A percentile compares a stretch with the other conserved stretches of the same genome.
Conservation (phyloP, 2,329 filamentous ascomycete species). For the Chrysoporthe puriensis region DNA sequence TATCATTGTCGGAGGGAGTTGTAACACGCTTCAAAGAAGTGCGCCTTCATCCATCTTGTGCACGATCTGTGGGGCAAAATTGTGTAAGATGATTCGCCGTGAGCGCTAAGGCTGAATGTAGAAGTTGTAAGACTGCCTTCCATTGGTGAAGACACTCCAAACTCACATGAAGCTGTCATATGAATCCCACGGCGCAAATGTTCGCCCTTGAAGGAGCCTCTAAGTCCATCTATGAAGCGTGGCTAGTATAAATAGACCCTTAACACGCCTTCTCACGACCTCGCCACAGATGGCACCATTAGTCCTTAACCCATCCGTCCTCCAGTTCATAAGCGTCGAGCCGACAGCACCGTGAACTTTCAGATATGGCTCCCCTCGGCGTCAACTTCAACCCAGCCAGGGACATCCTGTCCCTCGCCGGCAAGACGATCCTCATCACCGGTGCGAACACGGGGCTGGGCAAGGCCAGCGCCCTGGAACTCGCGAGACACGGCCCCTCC, state of each 20-base stretch:
- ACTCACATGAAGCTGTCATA: neutral
- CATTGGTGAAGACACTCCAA: neutral
- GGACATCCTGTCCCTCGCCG: constrained; percentile 39
- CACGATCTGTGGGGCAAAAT: constrained; percentile 7
- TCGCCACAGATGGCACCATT: neutral
- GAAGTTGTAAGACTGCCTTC: neutral
- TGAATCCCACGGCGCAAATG: too few species aligned
- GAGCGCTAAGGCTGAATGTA: neutral
- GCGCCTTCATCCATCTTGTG: too few species aligned
- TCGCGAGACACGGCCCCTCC: constrained; percentile 40
- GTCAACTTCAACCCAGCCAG: constrained; percentile 32
- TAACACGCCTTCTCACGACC: too few species aligned
- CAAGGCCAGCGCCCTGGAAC: constrained; percentile 42
- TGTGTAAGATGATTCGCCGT: constrained; percentile 16
- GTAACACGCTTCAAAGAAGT: neutral
- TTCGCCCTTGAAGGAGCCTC: too few species aligned
- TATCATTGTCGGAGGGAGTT: neutral
- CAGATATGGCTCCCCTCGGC: neutral
- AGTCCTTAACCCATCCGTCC: neutral
- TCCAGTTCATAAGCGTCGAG: too few species aligned
- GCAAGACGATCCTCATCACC: constrained; percentile 43
- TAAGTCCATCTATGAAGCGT: too few species aligned
- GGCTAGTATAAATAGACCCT: too few species aligned
- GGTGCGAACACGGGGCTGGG: constrained; percentile 46
- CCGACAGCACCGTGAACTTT: neutral